Evolutionary conservation across 352 stramenopile genomes (phyloP).

Genomic region (Pythium biforme): DNA sequence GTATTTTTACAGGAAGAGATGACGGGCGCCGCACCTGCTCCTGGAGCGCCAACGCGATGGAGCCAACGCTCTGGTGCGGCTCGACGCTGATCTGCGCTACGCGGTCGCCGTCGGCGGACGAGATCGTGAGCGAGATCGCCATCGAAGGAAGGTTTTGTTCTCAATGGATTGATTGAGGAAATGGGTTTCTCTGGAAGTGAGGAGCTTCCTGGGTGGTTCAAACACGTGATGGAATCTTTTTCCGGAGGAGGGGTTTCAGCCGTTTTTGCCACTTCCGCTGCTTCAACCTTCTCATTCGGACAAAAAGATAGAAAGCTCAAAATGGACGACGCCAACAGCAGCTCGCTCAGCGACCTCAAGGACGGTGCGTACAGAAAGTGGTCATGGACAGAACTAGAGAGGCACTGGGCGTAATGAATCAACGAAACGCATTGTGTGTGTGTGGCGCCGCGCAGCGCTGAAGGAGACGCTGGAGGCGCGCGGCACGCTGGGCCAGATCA

Average conservation of each 20-base stretch:
- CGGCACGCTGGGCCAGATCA: slow-evolving; percentile 78
- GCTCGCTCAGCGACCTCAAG: slow-evolving; percentile 30
- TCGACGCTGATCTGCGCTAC: slow-evolving; percentile 56
- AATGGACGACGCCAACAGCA: slow-evolving; percentile 12
- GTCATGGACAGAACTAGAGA: background rate
- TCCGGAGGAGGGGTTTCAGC: background rate
- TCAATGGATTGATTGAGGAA: slow-evolving; percentile 3
- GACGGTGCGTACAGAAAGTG: slow-evolving; percentile 14
- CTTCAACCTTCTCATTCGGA: slow-evolving; percentile 6
- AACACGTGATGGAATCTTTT: slow-evolving; percentile 12
- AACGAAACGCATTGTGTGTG: too few relatives aligned
- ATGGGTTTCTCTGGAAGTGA: slow-evolving; percentile 14
- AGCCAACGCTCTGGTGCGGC: slow-evolving; percentile 43
- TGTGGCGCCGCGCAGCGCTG: slow-evolving; percentile 40
- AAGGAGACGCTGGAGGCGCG: slow-evolving; percentile 82
- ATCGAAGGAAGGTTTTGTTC: slow-evolving; percentile 23
- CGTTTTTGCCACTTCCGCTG: background rate
- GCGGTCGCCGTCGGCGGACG: slow-evolving; percentile 55
- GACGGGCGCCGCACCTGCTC: slow-evolving; percentile 36
- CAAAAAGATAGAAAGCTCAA: slow-evolving; percentile 9
- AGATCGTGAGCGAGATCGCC: slow-evolving; percentile 61
- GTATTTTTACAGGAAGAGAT: too few relatives aligned
- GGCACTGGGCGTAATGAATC: too few relatives aligned
- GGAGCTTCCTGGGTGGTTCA: slow-evolving; percentile 4
- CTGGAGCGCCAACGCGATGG: slow-evolving; percentile 46